These are phyloP conservation scores for Mycosarcoma mackinlayi DNA, from an alignment of 1,284 basidiomycete species.

Conservation along the genomic window DNA sequence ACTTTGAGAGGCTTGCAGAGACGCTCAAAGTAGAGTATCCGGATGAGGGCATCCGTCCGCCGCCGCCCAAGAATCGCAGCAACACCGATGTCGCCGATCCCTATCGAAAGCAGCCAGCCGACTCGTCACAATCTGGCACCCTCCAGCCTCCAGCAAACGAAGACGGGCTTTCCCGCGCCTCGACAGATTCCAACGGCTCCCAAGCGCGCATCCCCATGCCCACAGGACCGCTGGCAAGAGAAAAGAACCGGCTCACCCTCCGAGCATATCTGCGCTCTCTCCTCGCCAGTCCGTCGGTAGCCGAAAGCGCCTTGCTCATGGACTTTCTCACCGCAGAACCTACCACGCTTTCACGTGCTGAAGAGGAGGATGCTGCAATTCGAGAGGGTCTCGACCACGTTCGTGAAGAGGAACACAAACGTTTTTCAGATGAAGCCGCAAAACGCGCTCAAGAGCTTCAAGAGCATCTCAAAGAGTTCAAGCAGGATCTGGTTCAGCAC, in stretches of 20 bases:
- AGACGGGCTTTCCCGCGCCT: slow-evolving; percentile 15
- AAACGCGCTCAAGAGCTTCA: slow-evolving; percentile 86
- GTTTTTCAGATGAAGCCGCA: slow-evolving; percentile 88
- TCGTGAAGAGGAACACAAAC: slow-evolving; percentile 85
- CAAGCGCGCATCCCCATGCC: slow-evolving; percentile 34
- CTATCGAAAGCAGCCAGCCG: slow-evolving; percentile 18
- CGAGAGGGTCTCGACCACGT: slow-evolving; percentile 90
- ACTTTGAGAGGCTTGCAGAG: slow-evolving; percentile 75
- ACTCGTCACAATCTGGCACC: neutral
- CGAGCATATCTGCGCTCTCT: slow-evolving; percentile 88
- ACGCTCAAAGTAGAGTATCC: slow-evolving; percentile 59
- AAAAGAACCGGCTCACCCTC: slow-evolving; percentile 94
- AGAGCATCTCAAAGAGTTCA: slow-evolving; percentile 84
- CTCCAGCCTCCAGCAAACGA: neutral
- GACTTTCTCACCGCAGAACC: slow-evolving; percentile 87
- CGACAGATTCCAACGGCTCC: slow-evolving; percentile 26
- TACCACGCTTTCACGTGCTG: slow-evolving; percentile 78
- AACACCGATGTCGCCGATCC: slow-evolving; percentile 47
- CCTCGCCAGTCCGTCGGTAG: slow-evolving; percentile 77
- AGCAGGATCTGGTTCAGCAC: slow-evolving; percentile 79
- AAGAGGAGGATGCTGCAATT: slow-evolving; percentile 80
- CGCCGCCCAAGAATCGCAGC: slow-evolving; percentile 60
- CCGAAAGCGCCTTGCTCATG: slow-evolving; percentile 84
- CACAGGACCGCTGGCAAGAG: slow-evolving; percentile 70
- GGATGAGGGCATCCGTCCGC: slow-evolving; percentile 51